Evolutionary conservation across 495 filamentous ascomycete genomes (phyloP), one percentile per base, ranked within the genome.

Genomic region (Xylaria longipes): DNA sequence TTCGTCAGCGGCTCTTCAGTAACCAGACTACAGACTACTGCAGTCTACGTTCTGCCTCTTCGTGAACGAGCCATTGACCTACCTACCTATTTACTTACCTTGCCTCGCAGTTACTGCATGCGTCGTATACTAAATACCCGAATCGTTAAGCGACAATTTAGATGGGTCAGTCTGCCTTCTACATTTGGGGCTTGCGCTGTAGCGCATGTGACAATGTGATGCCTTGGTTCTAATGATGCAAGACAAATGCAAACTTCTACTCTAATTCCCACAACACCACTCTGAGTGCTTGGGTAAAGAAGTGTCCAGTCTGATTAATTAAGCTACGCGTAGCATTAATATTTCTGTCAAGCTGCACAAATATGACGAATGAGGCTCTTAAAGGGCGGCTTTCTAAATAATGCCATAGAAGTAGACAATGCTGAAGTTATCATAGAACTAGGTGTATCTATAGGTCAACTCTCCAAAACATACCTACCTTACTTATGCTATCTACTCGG

Each of bases 1-100:
- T 68, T 56, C 48, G 65, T 56, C 48, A 11, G 31, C 31, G 31
- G 17, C 45, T 52, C 45, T 66, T 11, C 17, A 33, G 63, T 48
- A 63, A 29, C 29, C 5, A 12, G 9, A 3, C 12, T 57, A 9
- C 52, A 27, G 27, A 1, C 22, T 54, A n/a, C n/a, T n/a, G n/a
- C 12, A 20, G 43, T 22, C 7, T 5, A 11, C 48, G 3, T 56
- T 31, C 5, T 56, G 11, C 27, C 27, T 31, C 15, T 56, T 33
- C 14, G 9, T 7, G 5, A 37, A 37, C 5, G 1, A 12, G 56
- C 31, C 3, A 17, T 37, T 35, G 31, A n/a, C 56, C 17, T 22
- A 7, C 8, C 50, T 56, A 11, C 8, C 4, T 58, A 58, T 31
- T 17, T 31, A 31, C 29, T 31, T 31, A 56, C 27, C n/a, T 17